Evolutionary conservation across 1,284 basidiomycete species (phyloP), one percentile per base, ranked within the genome.

Genomic region (Trametes sp.): DNA sequence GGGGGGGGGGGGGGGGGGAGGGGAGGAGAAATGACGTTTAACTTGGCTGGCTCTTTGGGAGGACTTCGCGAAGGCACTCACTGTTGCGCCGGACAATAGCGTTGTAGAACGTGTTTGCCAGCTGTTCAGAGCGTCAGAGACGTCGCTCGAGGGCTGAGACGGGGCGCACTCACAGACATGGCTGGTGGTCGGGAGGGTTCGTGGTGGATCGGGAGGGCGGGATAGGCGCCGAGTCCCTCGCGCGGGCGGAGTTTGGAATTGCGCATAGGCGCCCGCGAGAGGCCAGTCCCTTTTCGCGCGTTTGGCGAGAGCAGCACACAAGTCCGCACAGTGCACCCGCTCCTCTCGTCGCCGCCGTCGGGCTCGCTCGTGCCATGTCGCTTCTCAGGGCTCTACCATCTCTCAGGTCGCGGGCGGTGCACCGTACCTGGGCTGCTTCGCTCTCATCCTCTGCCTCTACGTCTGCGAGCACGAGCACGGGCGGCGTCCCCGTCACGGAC

Each of bases 71-170:
- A 4, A 57, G 16, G 49, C 23, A 70, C 88, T 76, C 73, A 93
- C 94, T 96, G 87, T 98, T 98, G 75, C 95, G 93, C 82, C 84
- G 91, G 80, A 93, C 94, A 74, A 98, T 58, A 58, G 87, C 82
- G 82, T 90, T 94, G 83, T 96, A 96, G 78, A 96, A 78, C n/a
- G 87, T 77, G 67, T 77, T 85, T 54, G 88, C 79, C 73, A 94
- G 69, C 92, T 94, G 63, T 16, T 36, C 21, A 4, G 6, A 14
- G 24, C 31, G 38, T 68, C 46, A 68, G 54, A 31, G 26, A 36
- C 38, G 11, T 11, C 21, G 1, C 23, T n/a, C 23, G 23, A 52
- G 31, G 24, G 38, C 44, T n/a, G 52, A 44, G 33, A 16, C 31
- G 6, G 24, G 33, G 31, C 23, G 24, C 26, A 69, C 72, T 67